Percentiles rank a stretch among this genome's conserved stretches.
Conservation (phyloP, 1,139 yeast species). For the Suhomyces kunorum region DNA sequence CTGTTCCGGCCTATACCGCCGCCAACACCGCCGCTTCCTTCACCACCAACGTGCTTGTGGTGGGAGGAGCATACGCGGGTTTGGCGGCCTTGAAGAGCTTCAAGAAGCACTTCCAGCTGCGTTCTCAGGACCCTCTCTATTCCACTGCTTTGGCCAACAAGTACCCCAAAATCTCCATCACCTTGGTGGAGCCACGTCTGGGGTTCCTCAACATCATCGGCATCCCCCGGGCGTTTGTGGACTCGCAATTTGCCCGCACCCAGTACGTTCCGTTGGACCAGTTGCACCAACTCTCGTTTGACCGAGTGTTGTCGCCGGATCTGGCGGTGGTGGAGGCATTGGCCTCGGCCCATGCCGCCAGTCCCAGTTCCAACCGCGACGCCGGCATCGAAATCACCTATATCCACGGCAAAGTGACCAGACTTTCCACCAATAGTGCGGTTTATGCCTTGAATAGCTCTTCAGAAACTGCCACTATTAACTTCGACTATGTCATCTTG, state of each 20-base stretch:
- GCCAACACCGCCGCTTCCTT: conserved; percentile 9
- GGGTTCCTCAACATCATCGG: conserved; percentile 56
- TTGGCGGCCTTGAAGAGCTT: conserved; percentile 43
- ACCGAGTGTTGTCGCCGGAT: conserved; percentile 28
- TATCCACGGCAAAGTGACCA: conserved; percentile 44
- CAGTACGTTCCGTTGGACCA: conserved; percentile 41
- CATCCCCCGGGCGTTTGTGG: conserved; percentile 50
- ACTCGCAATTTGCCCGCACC: conserved; percentile 46
- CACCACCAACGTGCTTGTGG: conserved; percentile 38
- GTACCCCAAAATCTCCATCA: conserved; percentile 33
- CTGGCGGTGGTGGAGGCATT: conserved; percentile 18
- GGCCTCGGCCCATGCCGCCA: conserved; percentile 14
- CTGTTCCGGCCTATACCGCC: not conserved
- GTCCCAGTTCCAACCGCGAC: conserved; percentile 18
- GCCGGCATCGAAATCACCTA: conserved; percentile 27
- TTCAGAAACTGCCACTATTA: conserved; percentile 24
- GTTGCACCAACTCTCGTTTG: conserved; percentile 34
- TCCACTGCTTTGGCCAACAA: conserved; percentile 14
- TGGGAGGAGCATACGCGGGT: conserved; percentile 60
- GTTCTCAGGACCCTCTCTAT: conserved; percentile 14
- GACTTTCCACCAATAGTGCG: conserved; percentile 31
- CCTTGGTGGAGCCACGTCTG: conserved; percentile 51
- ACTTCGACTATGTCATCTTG: conserved; percentile 51
- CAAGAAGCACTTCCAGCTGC: conserved; percentile 29
- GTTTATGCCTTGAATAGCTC: conserved; percentile 22